phyloP scores from a whole-genome alignment of 2,329 filamentous ascomycete species.

The Epicoccum sorghinum region DNA sequence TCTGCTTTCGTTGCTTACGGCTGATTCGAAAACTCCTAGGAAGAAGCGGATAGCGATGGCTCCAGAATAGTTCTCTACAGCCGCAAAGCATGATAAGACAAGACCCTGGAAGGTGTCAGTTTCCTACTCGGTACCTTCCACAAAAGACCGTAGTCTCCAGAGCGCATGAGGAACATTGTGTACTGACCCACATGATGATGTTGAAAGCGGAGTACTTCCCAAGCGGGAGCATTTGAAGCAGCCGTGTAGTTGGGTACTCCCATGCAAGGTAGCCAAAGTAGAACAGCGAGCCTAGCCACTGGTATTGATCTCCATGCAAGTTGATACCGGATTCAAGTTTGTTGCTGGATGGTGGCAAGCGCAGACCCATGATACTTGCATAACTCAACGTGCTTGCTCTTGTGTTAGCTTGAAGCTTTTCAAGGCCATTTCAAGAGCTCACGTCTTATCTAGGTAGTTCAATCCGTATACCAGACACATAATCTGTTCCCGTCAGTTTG shows the following conservation, averaged over 20 bases:
- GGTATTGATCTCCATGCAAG: slow-evolving; percentile 58
- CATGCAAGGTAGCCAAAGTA: slow-evolving; percentile 63
- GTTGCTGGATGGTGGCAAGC: slow-evolving; percentile 37
- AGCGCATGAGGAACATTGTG: not conserved
- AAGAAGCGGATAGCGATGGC: slow-evolving; percentile 71
- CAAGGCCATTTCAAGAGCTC: not conserved
- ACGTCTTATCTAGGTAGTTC: slow-evolving; percentile 57
- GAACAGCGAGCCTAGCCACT: slow-evolving; percentile 59
- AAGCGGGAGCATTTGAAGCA: slow-evolving; percentile 68
- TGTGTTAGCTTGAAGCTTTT: not conserved
- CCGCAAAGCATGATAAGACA: slow-evolving; percentile 67
- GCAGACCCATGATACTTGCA: slow-evolving; percentile 58
- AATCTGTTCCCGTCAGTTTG: slow-evolving; percentile 42
- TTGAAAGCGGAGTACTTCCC: slow-evolving; percentile 63
- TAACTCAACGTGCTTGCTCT: slow-evolving; percentile 52
- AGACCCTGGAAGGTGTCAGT: slow-evolving; percentile 51
- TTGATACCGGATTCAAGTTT: slow-evolving; percentile 49
- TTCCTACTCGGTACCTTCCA: not conserved
- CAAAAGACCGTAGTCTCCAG: not conserved
- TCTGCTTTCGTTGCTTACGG: slow-evolving; percentile 50
- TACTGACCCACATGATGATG: slow-evolving; percentile 23
- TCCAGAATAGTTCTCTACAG: slow-evolving; percentile 64
- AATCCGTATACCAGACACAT: slow-evolving; percentile 64
- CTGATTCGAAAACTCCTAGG: slow-evolving; percentile 70
- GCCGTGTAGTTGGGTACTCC: slow-evolving; percentile 70